Evolutionary conservation across 129 eudicot species (phyloP).

Genomic region (Daucus carota): DH1_v3.0 NC_030386.2:23640001-23640500

Average conservation of each 20-base stretch:
- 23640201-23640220: slow-evolving; percentile 67
- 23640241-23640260: slow-evolving; percentile 59
- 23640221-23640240: slow-evolving; percentile 57
- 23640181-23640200: slow-evolving; percentile 51
- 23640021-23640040: background rate
- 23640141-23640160: slow-evolving; percentile 49
- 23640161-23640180: slow-evolving; percentile 50
- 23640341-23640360: slow-evolving; percentile 64
- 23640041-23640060: background rate
- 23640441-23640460: slow-evolving; percentile 46
- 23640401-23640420: slow-evolving; percentile 69
- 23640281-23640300: slow-evolving; percentile 55
- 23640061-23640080: slow-evolving; percentile 33
- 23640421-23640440: slow-evolving; percentile 54
- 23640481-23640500: slow-evolving; percentile 61
- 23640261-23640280: slow-evolving; percentile 48
- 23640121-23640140: slow-evolving; percentile 35
- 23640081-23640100: slow-evolving; percentile 31
- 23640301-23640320: slow-evolving; percentile 62
- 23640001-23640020: background rate
- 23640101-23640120: slow-evolving; percentile 22
- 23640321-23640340: slow-evolving; percentile 61
- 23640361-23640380: slow-evolving; percentile 52
- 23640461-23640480: slow-evolving; percentile 50
- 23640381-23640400: slow-evolving; percentile 59